Evolutionary conservation across 106 monocot genomes (phyloP).

Genomic region (Dendrobium chrysotoxum): DNA sequence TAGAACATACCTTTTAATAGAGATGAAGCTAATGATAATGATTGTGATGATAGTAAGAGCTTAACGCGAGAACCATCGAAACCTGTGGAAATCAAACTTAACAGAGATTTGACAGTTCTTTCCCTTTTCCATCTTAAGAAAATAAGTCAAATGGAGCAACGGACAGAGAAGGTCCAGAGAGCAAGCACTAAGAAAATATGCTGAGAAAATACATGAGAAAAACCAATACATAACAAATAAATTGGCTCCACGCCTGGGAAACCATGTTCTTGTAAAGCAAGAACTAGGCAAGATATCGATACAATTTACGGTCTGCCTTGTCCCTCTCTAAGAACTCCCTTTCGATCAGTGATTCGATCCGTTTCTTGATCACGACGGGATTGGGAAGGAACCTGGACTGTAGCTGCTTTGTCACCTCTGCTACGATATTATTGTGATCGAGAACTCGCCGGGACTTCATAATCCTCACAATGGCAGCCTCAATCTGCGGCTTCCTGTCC

Average conservation of each 20-base stretch:
- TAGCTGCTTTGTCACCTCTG: slow-evolving; percentile 74
- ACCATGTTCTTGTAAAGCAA: not conserved
- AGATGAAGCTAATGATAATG: too few species aligned
- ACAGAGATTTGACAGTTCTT: slow-evolving; percentile 4
- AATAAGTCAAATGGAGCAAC: not conserved
- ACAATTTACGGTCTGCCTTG: slow-evolving; percentile 60
- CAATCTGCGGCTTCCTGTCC: slow-evolving; percentile 83
- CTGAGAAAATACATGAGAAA: not conserved
- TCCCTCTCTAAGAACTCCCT: slow-evolving; percentile 81
- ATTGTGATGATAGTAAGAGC: too few species aligned
- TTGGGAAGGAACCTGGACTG: slow-evolving; percentile 70
- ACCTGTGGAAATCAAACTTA: not conserved
- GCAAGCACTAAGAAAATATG: slow-evolving; percentile 4
- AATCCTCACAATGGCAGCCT: slow-evolving; percentile 74
- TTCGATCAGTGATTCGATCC: slow-evolving; percentile 81
- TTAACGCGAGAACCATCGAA: not conserved
- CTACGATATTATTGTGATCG: slow-evolving; percentile 71
- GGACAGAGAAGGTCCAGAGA: not conserved
- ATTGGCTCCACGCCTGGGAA: not conserved
- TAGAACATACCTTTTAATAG: too few species aligned
- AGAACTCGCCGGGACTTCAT: slow-evolving; percentile 72
- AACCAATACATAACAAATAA: not conserved
- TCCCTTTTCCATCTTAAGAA: slow-evolving; percentile 3
- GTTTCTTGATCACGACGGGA: slow-evolving; percentile 73
- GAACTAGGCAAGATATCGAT: slow-evolving; percentile 44